Evolutionary conservation across 1,284 basidiomycete genomes (phyloP), one percentile per base, ranked within the genome.

Genomic region (Cutaneotrichosporon curvatum): DNA sequence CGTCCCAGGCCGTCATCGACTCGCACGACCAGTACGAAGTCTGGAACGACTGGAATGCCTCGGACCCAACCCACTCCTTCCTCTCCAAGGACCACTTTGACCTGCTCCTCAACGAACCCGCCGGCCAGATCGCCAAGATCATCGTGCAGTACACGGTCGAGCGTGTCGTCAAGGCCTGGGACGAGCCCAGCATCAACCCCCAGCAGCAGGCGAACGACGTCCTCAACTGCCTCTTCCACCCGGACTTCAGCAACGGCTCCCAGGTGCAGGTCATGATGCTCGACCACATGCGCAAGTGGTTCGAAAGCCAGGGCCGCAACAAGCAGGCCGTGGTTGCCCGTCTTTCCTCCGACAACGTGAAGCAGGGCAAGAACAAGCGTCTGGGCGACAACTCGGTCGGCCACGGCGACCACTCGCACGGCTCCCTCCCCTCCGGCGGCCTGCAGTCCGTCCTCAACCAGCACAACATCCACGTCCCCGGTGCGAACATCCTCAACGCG

Each of bases 201-300:
- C 74, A 78, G 49, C 71, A 77, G 35, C 65, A 81, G 7, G 80
- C 78, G 1, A 83, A 87, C 44, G 81, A 87, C 21, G 75, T 87
- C 48, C 71, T 89, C 5, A 75, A 84, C 57, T 84, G 81, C 71
- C 69, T 92, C 78, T 87, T 91, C 78, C 87, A 92, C 65, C 88
- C 87, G 8, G 84, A 87, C 60, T 92, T 87, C 75, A 79, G 82
- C 63, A 77, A 83, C 63, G 68, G 71, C 12, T 71, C 84, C 0
- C 75, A 79, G 52, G 78, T 92, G 23, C 89, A 92, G 67, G 75
- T 77, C 32, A 80, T 85, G 61, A 91, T 94, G 87, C 58, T 74
- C 31, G 70, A 73, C 21, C 70, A 69, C 53, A 68, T 77, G 65
- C 59, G 61, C 32, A 51, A 58, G 21, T 75, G 74, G 86, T 74